Base-by-base conservation (phyloP, 2,329 filamentous ascomycete species). In the Elsinoe fawcettii region DNA sequence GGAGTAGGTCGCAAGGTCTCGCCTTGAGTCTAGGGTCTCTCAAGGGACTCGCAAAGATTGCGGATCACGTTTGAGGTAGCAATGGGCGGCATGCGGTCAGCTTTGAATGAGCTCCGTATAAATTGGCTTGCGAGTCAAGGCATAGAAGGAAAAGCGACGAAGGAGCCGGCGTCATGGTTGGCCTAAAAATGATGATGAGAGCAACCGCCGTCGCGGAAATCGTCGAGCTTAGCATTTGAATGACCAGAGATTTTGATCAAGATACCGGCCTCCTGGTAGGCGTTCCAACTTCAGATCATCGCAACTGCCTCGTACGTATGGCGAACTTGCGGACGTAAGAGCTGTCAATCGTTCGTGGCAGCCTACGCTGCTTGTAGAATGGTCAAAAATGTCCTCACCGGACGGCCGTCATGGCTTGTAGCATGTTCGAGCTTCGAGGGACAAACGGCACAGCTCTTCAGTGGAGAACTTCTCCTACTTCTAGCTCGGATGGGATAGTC, bases 1-100 rank as follows among this genome's bases (percentile, higher is more conserved):
- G 93, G 75, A 96, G 91, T 78, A 87, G 93, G 70, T 96, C 90
- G 36, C 93, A 99, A 76, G 93, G 93, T 51, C 78, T 99, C 68
- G 93, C 93, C 9, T 77, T 99, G 65, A 96, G 92, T 74, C 77
- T 99, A 62, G 93, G 93, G 30, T 95, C 90, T 51, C 78, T 99
- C 67, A 99, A 97, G 77, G 93, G 93, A 1, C 77, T 99, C 61
- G 96, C 91, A 77, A 93, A 92, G 74, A 69, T 71, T 61, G 70
- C 68, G 27, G 70, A 72, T 59, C 55, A 58, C 53, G 60, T 61
- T 41, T 61, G 57, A 61, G 57, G 44, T 46, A 23, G 41, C 22
- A 46, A n/a, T 11, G 23, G 27, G 46, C 25, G 16, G 46, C 46
- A 51, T 34, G 25, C 46, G 27, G 27, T 25, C 41, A 46, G 41